Evolutionary conservation across 164 flowering plant species (phyloP).

Genomic region (Stephania cephalantha): DNA sequence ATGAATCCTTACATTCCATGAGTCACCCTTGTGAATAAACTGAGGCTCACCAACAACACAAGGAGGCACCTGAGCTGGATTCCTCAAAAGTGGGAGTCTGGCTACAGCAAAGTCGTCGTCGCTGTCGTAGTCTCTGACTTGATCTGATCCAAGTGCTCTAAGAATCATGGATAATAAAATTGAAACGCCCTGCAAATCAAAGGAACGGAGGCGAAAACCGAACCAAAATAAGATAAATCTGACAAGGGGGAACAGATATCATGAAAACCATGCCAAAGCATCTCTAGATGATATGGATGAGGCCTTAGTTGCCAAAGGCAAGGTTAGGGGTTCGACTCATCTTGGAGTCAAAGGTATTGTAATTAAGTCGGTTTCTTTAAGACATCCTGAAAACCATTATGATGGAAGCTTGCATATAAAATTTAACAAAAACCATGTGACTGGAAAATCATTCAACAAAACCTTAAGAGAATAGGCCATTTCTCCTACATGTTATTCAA

Average conservation of each 20-base stretch:
- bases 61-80: conserved; percentile 34
- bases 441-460: no score
- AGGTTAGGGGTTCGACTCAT: no score
- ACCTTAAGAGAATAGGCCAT: no score
- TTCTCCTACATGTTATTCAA: no score
- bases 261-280: not conserved
- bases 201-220: not conserved
- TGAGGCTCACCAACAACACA: conserved; percentile 45
- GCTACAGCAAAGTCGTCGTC: conserved; percentile 60
- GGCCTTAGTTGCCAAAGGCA: no score
- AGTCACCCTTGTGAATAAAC: conserved; percentile 33
- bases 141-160: conserved; percentile 70
- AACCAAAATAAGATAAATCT: not conserved
- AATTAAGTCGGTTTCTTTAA: no score
- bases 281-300: no score
- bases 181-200: conserved; percentile 47
- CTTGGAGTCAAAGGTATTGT: no score
- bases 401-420: no score
- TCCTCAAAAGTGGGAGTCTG: conserved; percentile 52
- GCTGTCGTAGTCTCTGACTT: conserved; percentile 50
- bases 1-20: conserved; percentile 37
- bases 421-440: no score
- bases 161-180: conserved; percentile 64
- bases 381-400: no score
- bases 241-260: not conserved